Base-by-base conservation (phyloP, 306 rosid genomes). In the Castanea mollissima region DNA sequence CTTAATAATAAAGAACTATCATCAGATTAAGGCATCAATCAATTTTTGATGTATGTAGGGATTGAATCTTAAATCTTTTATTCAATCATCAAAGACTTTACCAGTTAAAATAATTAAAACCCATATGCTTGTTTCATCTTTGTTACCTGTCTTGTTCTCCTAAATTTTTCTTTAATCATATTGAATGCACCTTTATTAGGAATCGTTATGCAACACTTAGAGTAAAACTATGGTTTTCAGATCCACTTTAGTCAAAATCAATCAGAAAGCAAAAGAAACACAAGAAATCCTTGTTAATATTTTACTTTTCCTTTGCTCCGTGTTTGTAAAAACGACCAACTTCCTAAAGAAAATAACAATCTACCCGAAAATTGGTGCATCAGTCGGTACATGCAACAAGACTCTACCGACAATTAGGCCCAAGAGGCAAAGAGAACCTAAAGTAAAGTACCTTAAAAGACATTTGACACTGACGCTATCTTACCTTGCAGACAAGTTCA, bases 21-120 rank as follows among this genome's bases (percentile, higher is more conserved):
- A 34, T 34, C 6, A 34, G 5, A 34, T 0, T 5, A 5, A 34
- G 0, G 4, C 6, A 4, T 1, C 1, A 32, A 32, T 32, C 1
- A 0, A 0, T 34, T 34, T 34, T 34, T 4, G 0, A 0, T 34
- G 6, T 34, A 34, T 1, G 1, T 0, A 0, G 0, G 0, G 6
- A 34, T 34, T 34, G 0, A 34, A 34, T 1, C 0, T 0, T 0
- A 34, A 0, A 34, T 34, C 1, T 34, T 0, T 34, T 34, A 34
- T 34, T 34, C 0, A 34, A 34, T 1, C 6, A 34, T 5, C 0
- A 34, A 0, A 34, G 0, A 34, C 1, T 34, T 32, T 34, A 34
- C 35, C 6, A 34, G 1, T 34, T 1, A 1, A 34, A 0, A 0
- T 34, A 34, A 5, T 0, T 5, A 1, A 1, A 34, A 34, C 6